These are phyloP conservation scores for Ustilago loliicola DNA, from an alignment of 1,284 basidiomycete genomes.

Conservation along the genomic window DNA sequence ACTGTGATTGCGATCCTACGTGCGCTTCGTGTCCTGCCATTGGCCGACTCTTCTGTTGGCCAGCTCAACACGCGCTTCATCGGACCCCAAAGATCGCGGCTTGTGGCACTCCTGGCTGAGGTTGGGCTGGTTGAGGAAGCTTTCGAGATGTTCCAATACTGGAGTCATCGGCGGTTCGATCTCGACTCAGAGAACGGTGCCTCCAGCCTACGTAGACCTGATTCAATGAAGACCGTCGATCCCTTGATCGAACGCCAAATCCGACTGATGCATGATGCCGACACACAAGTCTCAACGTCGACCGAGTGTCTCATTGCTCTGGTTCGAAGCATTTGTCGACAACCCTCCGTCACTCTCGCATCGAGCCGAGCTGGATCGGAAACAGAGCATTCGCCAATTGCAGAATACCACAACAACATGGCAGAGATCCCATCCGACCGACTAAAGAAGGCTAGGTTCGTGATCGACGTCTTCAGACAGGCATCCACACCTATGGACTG, in stretches of 20 bases:
- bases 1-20: slow-evolving; percentile 21
- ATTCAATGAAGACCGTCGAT: slow-evolving; percentile 13
- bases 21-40: slow-evolving; percentile 31
- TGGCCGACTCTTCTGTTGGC: slow-evolving; percentile 15
- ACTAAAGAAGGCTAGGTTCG: slow-evolving; percentile 28
- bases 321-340: slow-evolving; percentile 25
- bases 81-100: slow-evolving; percentile 5
- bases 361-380: background rate
- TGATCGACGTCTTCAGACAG: slow-evolving; percentile 33
- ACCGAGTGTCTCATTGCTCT: slow-evolving; percentile 20
- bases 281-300: slow-evolving; percentile 22
- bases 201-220: slow-evolving; percentile 6
- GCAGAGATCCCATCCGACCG: background rate
- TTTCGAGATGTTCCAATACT: slow-evolving; percentile 41
- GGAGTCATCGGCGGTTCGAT: slow-evolving; percentile 32
- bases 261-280: slow-evolving; percentile 29
- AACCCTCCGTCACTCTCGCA: background rate
- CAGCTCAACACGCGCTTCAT: slow-evolving; percentile 37
- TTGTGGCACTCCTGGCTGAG: slow-evolving; percentile 24
- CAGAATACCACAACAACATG: background rate
- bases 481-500: slow-evolving; percentile 31
- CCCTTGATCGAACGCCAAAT: slow-evolving; percentile 40
- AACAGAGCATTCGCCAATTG: background rate
- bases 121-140: slow-evolving; percentile 32
- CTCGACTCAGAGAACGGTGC: background rate